Evolutionary conservation across 2,329 filamentous ascomycete species (phyloP).

Genomic region (Sporothrix variecibatus): DNA sequence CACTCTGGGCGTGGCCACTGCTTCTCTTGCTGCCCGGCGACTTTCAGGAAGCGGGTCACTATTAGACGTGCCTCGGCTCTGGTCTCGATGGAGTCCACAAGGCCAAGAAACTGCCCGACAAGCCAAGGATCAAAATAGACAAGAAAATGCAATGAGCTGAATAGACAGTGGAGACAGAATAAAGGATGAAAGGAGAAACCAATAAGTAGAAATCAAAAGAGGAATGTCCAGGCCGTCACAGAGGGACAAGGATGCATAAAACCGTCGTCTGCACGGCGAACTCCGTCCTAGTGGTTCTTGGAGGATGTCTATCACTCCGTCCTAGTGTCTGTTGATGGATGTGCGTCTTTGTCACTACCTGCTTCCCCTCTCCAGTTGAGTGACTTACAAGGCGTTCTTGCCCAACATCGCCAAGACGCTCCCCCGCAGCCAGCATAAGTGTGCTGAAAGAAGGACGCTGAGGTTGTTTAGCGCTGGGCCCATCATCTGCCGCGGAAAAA

Average conservation of each 20-base stretch:
- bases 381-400: not conserved
- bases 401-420: not conserved
- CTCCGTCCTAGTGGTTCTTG: not conserved
- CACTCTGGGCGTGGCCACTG: not conserved
- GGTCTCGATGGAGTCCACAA: not conserved
- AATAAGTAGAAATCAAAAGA: not conserved
- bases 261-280: not conserved
- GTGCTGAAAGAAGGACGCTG: not conserved
- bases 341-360: not conserved
- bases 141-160: not conserved
- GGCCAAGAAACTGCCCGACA: conserved; percentile 8
- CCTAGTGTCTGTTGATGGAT: not conserved
- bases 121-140: not conserved
- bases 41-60: not conserved
- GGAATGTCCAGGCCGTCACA: not conserved
- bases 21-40: not conserved
- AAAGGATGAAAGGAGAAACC: not conserved
- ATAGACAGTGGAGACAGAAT: not conserved
- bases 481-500: not conserved
- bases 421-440: not conserved
- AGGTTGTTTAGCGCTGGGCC: not conserved
- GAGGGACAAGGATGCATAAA: not conserved
- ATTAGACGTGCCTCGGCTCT: not conserved
- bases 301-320: not conserved
- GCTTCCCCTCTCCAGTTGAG: not conserved